A percentile compares a stretch with the other conserved stretches of the same genome.
phyloP scores from a whole-genome alignment of 2,329 filamentous ascomycete species.

The Pseudogymnoascus sp. region DNA sequence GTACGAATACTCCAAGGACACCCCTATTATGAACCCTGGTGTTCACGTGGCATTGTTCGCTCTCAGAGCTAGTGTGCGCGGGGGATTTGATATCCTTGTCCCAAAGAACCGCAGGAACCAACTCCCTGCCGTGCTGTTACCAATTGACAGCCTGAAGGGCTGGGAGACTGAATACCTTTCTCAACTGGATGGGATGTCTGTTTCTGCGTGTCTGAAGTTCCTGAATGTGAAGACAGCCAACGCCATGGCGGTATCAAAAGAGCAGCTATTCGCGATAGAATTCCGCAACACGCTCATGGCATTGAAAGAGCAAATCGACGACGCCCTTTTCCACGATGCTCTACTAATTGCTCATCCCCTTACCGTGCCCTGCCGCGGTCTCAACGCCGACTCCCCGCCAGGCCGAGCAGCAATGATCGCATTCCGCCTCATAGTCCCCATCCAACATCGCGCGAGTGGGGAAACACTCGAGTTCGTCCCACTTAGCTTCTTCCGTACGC shows the following conservation, averaged over 20 bases:
- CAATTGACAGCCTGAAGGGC: slow-evolving; percentile 43
- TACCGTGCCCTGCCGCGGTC: slow-evolving; percentile 34
- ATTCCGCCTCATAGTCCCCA: slow-evolving; percentile 55
- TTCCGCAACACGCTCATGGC: slow-evolving; percentile 37
- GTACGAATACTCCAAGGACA: slow-evolving; percentile 46
- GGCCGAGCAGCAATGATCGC: slow-evolving; percentile 38
- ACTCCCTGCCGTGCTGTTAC: slow-evolving; percentile 51
- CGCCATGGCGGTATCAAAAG: slow-evolving; percentile 28
- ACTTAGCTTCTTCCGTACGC: slow-evolving; percentile 56
- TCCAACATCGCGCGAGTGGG: slow-evolving; percentile 46
- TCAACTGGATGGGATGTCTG: slow-evolving; percentile 39
- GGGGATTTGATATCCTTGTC: slow-evolving; percentile 27
- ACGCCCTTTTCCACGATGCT: slow-evolving; percentile 40
- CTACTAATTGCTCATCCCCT: slow-evolving; percentile 38
- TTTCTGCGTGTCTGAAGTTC: slow-evolving; percentile 33
- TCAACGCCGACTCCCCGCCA: slow-evolving; percentile 21
- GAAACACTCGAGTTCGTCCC: slow-evolving; percentile 52
- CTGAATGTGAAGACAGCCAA: slow-evolving; percentile 33
- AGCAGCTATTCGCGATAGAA: slow-evolving; percentile 38
- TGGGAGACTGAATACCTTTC: slow-evolving; percentile 49
- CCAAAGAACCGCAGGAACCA: slow-evolving; percentile 42
- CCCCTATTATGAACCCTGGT: slow-evolving; percentile 41
- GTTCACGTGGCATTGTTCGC: slow-evolving; percentile 54
- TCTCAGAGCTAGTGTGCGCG: slow-evolving; percentile 38
- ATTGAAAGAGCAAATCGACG: slow-evolving; percentile 36